Evolutionary conservation across 768 basidiomycete genomes (phyloP), one percentile per base, ranked within the genome.

Genomic region (Tylopilus cervinicoccineus): DNA sequence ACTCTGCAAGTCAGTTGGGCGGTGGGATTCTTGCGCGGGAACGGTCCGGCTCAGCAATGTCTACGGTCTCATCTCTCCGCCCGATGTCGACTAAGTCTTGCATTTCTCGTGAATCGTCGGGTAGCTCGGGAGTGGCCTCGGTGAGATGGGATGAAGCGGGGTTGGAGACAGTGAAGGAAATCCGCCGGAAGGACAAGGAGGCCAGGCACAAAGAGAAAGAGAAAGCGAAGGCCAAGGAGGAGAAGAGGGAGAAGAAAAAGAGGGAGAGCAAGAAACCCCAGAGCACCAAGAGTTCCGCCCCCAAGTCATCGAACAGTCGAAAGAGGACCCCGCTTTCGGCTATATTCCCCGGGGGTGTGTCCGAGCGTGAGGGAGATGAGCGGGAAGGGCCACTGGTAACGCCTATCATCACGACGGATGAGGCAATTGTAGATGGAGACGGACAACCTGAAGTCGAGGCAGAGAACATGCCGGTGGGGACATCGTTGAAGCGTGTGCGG

Each of bases 351-450:
- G 75, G 76, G 19, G 51, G 54, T 5, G 39, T 44, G 2, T 54
- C 60, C 14, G 60, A 56, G 20, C 53, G 34, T 9, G 49, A 63
- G 11, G 50, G 54, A 40, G 53, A 51, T 17, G 56, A 43, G 20
- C 20, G 11, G 19, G 38, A 38, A 44, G 38, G 34, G 22, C 42
- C 43, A n/a, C 50, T 22, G 3, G 29, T 20, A 4, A 32, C 28
- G 4, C 66, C 71, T 0, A 52, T 70, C 32, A 34, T 81, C 13
- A 75, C 66, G 0, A 67, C 81, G 1, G 76, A 83, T 58, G 76
- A 72, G 53, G 77, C 80, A 2, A 81, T 79, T 1, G 63, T 64
- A 8, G 80, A 81, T 55, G 79, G 76, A 1, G 79, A 82, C 59
- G 63, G 61, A 1, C 31, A 1, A 6, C 24, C 32, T 24, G 33